A percentile compares a stretch with the other conserved stretches of the same genome.
Conservation (phyloP, 176 grass and related monocot genomes). For the Bromus sterilis region DNA sequence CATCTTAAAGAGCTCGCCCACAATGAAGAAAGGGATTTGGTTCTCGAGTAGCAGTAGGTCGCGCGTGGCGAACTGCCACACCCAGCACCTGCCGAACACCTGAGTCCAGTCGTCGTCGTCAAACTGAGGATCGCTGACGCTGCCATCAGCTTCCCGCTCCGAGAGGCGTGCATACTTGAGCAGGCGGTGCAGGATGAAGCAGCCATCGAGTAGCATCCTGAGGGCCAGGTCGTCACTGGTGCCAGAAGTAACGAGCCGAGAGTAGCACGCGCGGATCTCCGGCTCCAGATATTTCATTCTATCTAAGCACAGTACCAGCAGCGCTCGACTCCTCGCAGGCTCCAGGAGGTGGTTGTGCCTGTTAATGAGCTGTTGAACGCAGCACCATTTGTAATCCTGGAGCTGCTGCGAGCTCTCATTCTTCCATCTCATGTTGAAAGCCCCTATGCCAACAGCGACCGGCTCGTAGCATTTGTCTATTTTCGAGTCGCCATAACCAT, state of each 20-base stretch:
- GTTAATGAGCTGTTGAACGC: background rate
- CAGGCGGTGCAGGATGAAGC: slow-evolving; percentile 29
- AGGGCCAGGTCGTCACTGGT: background rate
- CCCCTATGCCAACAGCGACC: too few relatives aligned
- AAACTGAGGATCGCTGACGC: too few relatives aligned
- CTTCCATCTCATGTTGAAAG: too few relatives aligned
- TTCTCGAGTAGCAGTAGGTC: slow-evolving; percentile 43
- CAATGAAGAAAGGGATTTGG: too few relatives aligned
- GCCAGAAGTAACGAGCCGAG: too few relatives aligned
- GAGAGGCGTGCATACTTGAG: background rate
- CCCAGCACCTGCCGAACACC: background rate
- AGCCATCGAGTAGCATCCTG: too few relatives aligned
- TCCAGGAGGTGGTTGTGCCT: background rate
- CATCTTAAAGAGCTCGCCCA: background rate
- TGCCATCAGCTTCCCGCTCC: too few relatives aligned
- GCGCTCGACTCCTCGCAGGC: too few relatives aligned
- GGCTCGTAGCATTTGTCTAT: too few relatives aligned
- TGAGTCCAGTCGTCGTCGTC: background rate
- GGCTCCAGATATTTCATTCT: background rate
- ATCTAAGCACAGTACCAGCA: too few relatives aligned
- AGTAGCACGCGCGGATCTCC: background rate
- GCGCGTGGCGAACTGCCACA: background rate
- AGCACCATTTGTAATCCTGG: background rate
- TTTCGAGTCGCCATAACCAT: too few relatives aligned
- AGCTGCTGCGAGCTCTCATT: background rate